Evolutionary conservation across 1,139 yeast species (phyloP).

Genomic region (Hanseniaspora uvarum): DNA sequence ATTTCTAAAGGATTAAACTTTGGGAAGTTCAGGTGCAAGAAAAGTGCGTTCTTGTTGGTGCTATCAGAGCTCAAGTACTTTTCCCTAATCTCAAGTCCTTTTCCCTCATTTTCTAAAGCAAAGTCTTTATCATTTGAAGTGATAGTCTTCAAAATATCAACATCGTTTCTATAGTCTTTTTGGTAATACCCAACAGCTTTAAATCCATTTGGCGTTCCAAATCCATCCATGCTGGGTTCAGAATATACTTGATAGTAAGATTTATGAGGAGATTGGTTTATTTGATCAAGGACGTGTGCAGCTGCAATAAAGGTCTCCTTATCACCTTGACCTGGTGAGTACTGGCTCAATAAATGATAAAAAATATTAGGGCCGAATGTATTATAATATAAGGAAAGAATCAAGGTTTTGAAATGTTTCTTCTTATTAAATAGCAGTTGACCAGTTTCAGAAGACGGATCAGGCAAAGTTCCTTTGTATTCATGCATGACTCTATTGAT

Average conservation of each 20-base stretch:
- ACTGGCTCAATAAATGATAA: constrained; percentile 78
- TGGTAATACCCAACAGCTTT: constrained; percentile 28
- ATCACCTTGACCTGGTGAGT: constrained; percentile 86
- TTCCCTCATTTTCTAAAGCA: not conserved
- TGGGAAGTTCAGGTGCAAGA: constrained; percentile 8
- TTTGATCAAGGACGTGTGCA: constrained; percentile 46
- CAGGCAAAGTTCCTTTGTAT: constrained; percentile 62
- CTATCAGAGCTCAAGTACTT: not conserved
- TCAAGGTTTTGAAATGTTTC: constrained; percentile 52
- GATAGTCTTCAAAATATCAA: not conserved
- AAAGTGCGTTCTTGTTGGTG: not conserved
- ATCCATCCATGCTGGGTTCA: constrained; percentile 22
- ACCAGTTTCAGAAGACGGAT: constrained; percentile 74
- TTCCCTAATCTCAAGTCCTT: not conserved
- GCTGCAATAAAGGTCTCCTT: constrained; percentile 83
- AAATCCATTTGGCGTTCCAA: not conserved
- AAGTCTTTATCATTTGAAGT: not conserved
- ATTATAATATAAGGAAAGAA: constrained; percentile 67
- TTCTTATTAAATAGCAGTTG: constrained; percentile 61
- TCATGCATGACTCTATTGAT: constrained; percentile 47
- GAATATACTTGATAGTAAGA: constrained; percentile 59
- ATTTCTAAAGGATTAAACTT: constrained; percentile 23
- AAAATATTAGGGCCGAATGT: constrained; percentile 69
- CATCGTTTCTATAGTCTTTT: constrained; percentile 28
- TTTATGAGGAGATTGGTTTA: constrained; percentile 28